Conservation (phyloP, 78 protist genomes). For the Isochrysis galbana region DNA sequence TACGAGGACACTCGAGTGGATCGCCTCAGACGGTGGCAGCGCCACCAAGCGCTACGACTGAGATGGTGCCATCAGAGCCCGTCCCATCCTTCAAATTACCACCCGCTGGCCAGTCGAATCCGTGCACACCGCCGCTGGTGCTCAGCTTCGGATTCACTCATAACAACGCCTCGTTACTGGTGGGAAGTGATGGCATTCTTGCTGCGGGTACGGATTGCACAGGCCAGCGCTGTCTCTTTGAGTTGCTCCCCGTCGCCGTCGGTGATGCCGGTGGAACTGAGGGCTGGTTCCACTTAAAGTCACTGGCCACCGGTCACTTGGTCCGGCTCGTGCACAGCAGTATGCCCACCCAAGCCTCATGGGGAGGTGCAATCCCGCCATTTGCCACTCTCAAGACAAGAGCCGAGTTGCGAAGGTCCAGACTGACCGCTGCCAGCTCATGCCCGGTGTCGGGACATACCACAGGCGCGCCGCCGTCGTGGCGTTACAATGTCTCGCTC, state of each 20-base stretch:
- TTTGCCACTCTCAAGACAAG: not conserved
- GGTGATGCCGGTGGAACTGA: not conserved
- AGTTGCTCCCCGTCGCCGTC: not conserved
- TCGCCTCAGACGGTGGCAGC: not conserved
- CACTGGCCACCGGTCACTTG: not conserved
- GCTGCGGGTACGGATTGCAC: not conserved
- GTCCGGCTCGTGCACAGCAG: not conserved
- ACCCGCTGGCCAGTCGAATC: not conserved
- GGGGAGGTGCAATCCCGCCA: not conserved
- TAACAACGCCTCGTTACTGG: not conserved
- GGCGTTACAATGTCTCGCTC: not conserved
- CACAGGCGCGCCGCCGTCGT: not conserved
- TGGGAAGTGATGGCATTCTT: not conserved
- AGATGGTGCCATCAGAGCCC: not conserved
- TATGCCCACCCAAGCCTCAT: not conserved
- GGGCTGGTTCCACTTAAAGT: not conserved
- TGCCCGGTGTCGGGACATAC: not conserved
- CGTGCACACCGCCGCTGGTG: not conserved
- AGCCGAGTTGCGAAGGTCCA: not conserved
- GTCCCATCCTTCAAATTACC: not conserved
- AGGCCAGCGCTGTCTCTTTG: not conserved
- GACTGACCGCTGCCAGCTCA: no score
- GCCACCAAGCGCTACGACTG: not conserved
- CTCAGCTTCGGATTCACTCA: not conserved
- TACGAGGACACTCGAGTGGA: not conserved